Conservation (phyloP, 2,329 filamentous ascomycete genomes). For the Diaporthe longicolla region DNA sequence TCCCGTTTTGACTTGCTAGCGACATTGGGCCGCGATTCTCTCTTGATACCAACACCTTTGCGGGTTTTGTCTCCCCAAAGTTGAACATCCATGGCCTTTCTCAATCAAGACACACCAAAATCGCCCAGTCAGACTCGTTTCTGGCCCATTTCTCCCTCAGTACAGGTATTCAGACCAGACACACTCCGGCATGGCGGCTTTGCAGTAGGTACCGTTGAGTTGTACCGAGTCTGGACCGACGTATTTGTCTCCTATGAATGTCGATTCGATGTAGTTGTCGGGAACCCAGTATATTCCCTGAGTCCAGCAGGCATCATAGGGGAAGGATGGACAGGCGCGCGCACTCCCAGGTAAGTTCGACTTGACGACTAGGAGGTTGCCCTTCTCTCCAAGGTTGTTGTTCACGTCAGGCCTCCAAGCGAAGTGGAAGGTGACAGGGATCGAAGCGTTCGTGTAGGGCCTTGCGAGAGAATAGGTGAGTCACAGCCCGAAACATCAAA, state of each 20-base stretch:
- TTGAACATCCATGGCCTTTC: too few species aligned
- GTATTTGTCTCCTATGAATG: background rate
- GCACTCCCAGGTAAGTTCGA: conserved; percentile 32
- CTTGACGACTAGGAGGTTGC: conserved; percentile 30
- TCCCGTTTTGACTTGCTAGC: background rate
- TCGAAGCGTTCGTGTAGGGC: background rate
- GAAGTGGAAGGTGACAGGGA: conserved; percentile 27
- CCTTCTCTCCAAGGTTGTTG: background rate
- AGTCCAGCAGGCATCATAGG: conserved; percentile 39
- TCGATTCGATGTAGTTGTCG: background rate
- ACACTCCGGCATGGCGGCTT: conserved; percentile 28
- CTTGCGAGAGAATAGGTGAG: background rate
- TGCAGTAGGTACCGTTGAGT: conserved; percentile 36
- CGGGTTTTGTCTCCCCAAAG: background rate
- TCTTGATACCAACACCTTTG: background rate
- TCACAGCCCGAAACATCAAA: background rate
- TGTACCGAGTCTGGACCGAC: background rate
- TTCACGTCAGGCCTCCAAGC: conserved; percentile 19
- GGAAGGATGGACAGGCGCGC: conserved; percentile 21
- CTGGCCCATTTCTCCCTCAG: background rate
- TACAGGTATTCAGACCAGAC: conserved; percentile 39
- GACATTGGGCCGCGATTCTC: too few species aligned
- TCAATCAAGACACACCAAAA: background rate
- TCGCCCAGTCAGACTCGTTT: background rate
- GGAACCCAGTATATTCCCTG: conserved; percentile 34